phyloP scores from a whole-genome alignment of 2,329 filamentous ascomycete species.

The Clarireedia hainanense region DNA sequence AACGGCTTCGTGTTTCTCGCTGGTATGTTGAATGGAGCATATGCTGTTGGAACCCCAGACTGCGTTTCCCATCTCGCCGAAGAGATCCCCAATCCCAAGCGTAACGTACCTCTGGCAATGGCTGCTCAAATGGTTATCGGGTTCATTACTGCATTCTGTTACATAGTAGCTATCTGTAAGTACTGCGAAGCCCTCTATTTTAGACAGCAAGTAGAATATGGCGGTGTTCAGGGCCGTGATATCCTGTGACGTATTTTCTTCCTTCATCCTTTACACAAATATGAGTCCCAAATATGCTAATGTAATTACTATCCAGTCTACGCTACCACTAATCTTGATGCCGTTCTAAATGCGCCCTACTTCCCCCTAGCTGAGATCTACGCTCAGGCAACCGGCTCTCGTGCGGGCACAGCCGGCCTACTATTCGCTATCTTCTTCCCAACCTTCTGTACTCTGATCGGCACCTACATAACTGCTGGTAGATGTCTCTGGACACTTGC shows the following conservation, averaged over 20 bases:
- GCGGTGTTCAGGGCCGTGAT: background rate
- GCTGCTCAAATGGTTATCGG: slow-evolving; percentile 42
- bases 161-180: slow-evolving; percentile 37
- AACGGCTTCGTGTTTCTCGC: slow-evolving; percentile 50
- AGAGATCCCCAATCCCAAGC: slow-evolving; percentile 47
- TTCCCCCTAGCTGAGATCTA: slow-evolving; percentile 64
- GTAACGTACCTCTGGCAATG: slow-evolving; percentile 47
- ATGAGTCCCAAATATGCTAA: background rate
- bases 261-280: background rate
- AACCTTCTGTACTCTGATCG: slow-evolving; percentile 43
- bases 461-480: slow-evolving; percentile 52
- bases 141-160: slow-evolving; percentile 45
- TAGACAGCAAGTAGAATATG: background rate
- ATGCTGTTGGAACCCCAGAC: slow-evolving; percentile 58
- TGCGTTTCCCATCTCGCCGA: slow-evolving; percentile 57
- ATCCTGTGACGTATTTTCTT: background rate
- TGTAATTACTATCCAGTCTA: slow-evolving; percentile 37
- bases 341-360: slow-evolving; percentile 41
- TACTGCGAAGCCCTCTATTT: too few relatives aligned
- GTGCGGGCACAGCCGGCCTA: slow-evolving; percentile 42
- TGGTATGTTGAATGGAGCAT: slow-evolving; percentile 61
- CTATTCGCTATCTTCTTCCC: slow-evolving; percentile 47
- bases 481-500: slow-evolving; percentile 56
- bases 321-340: slow-evolving; percentile 45
- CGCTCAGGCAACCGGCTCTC: slow-evolving; percentile 46